phyloP scores from a whole-genome alignment of 208 protist genomes.

The Angomonas ambiguus region DNA sequence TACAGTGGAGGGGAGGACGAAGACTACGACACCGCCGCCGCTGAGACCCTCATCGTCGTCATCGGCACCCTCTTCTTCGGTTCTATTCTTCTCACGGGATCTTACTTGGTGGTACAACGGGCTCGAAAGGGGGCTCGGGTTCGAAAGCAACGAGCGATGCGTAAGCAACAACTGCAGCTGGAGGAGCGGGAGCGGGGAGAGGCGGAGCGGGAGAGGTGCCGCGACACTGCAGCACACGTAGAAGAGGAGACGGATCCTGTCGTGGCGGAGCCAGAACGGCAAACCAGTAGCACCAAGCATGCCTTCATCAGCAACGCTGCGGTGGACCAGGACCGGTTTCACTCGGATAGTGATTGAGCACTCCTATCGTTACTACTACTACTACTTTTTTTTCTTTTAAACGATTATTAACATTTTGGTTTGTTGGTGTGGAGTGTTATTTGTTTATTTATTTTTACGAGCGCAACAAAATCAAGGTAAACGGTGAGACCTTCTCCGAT shows the following conservation, averaged over 20 bases:
- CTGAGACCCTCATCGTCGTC: constrained; percentile 22
- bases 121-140: constrained; percentile 28
- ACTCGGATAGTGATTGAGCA: constrained; percentile 30
- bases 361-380: not conserved
- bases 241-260: not conserved
- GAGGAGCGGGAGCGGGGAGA: constrained; percentile 3
- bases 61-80: constrained; percentile 44
- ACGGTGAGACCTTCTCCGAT: too few relatives aligned
- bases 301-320: constrained; percentile 27
- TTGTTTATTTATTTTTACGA: too few relatives aligned
- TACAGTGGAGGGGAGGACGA: not conserved
- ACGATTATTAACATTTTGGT: not conserved
- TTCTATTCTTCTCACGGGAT: constrained; percentile 23
- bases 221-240: not conserved
- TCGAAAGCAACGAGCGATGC: constrained; percentile 15
- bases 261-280: not conserved
- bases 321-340: constrained; percentile 20
- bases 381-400: constrained; percentile 1
- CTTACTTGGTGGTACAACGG: constrained; percentile 26
- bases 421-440: too few relatives aligned
- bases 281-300: constrained; percentile 5
- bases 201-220: not conserved
- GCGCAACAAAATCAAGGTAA: too few relatives aligned
- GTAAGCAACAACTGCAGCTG: constrained; percentile 14
- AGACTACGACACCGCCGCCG: not conserved